Evolutionary conservation across 1,284 basidiomycete genomes (phyloP).

Genomic region (Trichosporon asahii): DNA sequence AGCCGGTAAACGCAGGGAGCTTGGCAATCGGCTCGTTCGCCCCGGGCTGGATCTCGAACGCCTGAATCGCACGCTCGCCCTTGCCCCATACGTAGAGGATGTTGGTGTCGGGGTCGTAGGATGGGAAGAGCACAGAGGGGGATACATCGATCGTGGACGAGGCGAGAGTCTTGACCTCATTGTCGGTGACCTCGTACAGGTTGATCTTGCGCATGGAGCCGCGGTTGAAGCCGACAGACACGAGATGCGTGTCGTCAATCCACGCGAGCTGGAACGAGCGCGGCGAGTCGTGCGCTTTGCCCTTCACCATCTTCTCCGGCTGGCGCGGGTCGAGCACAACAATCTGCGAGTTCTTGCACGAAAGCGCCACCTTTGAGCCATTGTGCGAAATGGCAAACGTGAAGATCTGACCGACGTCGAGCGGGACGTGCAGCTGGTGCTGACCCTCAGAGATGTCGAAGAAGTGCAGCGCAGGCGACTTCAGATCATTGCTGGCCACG

Average conservation of each 20-base stretch:
- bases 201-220: constrained; percentile 53
- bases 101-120: constrained; percentile 53
- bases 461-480: constrained; percentile 42
- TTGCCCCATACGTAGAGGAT: constrained; percentile 54
- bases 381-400: constrained; percentile 48
- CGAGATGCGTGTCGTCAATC: constrained; percentile 47
- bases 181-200: constrained; percentile 39
- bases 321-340: constrained; percentile 51
- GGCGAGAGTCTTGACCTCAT: constrained; percentile 32
- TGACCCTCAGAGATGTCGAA: constrained; percentile 38
- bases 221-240: constrained; percentile 52
- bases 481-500: constrained; percentile 50
- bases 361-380: constrained; percentile 50
- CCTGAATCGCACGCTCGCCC: constrained; percentile 53
- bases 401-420: constrained; percentile 32
- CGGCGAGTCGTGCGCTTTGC: constrained; percentile 49
- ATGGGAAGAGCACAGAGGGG: constrained; percentile 53
- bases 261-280: constrained; percentile 53
- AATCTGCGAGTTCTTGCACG: constrained; percentile 51
- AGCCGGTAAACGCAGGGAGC: constrained; percentile 47
- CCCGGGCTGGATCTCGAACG: constrained; percentile 49
- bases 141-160: constrained; percentile 52
- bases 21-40: constrained; percentile 39
- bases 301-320: constrained; percentile 20
- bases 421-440: constrained; percentile 11